Evolutionary conservation across 192 early-diverging fungal species (phyloP).

Genomic region (Ambispora gerdemannii): DNA sequence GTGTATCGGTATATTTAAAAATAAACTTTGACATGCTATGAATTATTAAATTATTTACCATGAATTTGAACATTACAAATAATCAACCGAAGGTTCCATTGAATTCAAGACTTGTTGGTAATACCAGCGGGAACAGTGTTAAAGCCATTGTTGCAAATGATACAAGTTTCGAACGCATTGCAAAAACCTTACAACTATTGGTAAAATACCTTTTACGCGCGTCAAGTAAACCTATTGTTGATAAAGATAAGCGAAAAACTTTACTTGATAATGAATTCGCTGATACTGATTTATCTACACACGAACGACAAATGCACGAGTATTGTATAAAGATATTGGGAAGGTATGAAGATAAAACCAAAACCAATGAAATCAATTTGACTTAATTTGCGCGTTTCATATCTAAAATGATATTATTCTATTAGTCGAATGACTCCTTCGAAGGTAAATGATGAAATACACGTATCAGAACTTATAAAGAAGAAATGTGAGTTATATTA

Average conservation of each 20-base stretch:
- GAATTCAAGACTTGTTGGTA: no score
- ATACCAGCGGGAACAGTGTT: no score
- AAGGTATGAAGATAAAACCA: not conserved
- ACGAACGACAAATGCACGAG: conserved; percentile 18
- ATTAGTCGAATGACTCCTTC: conserved; percentile 56
- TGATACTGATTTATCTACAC: not conserved
- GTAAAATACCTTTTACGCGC: conserved; percentile 22
- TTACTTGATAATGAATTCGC: not conserved
- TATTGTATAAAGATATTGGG: conserved; percentile 27
- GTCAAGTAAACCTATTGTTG: not conserved
- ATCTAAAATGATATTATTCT: not conserved
- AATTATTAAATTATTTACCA: no score
- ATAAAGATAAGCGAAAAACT: not conserved
- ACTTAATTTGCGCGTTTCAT: not conserved
- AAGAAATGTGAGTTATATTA: conserved; percentile 54
- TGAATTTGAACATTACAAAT: no score
- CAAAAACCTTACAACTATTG: conserved; percentile 1
- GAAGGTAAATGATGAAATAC: conserved; percentile 51
- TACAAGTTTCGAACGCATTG: conserved; percentile 21
- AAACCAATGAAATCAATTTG: not conserved
- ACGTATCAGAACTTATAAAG: conserved; percentile 59
- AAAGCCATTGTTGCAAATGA: no score
- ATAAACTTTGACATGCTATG: no score
- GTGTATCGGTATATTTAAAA: no score
- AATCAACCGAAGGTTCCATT: no score